These are phyloP conservation scores for Hemerocallis citrina DNA, from an alignment of 106 monocot genomes.

Conservation along the genomic window DNA sequence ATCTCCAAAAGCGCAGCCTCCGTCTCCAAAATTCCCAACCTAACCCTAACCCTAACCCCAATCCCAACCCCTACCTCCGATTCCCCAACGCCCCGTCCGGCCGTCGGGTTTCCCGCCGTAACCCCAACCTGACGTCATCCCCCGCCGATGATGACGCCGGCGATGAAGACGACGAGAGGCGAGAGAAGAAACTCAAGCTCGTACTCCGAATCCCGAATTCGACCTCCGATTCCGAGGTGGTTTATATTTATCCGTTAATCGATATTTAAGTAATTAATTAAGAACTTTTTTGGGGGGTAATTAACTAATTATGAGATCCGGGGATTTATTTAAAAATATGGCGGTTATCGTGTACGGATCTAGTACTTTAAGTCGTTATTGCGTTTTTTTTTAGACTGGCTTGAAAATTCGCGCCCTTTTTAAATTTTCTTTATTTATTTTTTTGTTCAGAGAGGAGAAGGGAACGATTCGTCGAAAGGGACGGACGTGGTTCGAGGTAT, in stretches of 20 bases:
- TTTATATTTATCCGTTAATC: background rate
- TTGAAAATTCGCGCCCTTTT: conserved; percentile 11
- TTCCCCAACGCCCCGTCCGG: conserved; percentile 13
- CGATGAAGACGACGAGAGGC: conserved; percentile 57
- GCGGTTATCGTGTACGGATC: conserved; percentile 6
- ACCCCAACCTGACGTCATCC: conserved; percentile 11
- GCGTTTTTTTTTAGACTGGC: conserved; percentile 10
- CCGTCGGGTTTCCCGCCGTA: conserved; percentile 32
- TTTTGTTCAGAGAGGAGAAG: conserved; percentile 42
- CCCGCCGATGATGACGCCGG: background rate
- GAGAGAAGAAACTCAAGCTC: conserved; percentile 86
- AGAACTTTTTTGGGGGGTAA: too few relatives aligned
- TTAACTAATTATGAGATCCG: too few relatives aligned
- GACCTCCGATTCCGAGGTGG: conserved; percentile 33
- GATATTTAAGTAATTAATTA: conserved; percentile 22
- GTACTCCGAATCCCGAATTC: conserved; percentile 35
- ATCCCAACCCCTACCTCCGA: conserved; percentile 21
- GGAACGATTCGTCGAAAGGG: conserved; percentile 43
- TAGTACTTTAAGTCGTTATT: background rate
- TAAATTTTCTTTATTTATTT: too few relatives aligned
- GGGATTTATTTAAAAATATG: background rate
- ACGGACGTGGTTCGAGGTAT: conserved; percentile 44
- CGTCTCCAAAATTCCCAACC: conserved; percentile 63
- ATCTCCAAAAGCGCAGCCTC: conserved; percentile 84
- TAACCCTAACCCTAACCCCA: conserved; percentile 33